A percentile compares a stretch with the other conserved stretches of the same genome.
These are phyloP conservation scores for Microglena sp. DNA, from an alignment of 139 green algal species.

Conservation along the genomic window DNA sequence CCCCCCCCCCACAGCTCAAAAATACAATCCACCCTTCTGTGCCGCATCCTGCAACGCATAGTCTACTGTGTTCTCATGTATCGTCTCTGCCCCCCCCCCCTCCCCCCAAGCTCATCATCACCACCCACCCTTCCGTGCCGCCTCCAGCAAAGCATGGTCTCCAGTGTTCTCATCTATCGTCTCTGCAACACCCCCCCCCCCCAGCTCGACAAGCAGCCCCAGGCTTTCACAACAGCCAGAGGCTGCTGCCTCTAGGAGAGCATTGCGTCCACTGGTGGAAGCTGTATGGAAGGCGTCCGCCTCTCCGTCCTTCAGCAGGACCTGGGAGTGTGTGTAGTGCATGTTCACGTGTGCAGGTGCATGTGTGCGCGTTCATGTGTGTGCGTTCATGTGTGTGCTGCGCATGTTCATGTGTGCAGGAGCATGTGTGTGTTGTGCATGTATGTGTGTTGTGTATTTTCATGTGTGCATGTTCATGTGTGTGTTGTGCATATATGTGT, in stretches of 20 bases:
- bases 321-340: neutral
- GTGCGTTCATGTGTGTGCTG: neutral
- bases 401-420: neutral
- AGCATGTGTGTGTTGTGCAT: neutral
- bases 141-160: neutral
- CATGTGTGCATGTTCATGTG: neutral
- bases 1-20: no score
- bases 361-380: neutral
- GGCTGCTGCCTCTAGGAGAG: slow-evolving; percentile 4
- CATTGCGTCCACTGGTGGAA: neutral
- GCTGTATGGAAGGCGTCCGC: neutral
- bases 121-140: neutral
- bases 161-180: neutral
- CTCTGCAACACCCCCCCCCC: neutral
- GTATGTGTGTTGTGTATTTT: neutral
- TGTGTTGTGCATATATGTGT: neutral
- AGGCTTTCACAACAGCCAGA: neutral
- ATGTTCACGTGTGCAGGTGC: neutral
- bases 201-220: neutral
- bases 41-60: no score
- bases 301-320: neutral
- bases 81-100: neutral
- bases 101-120: neutral
- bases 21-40: no score
- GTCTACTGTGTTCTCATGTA: neutral